Evolutionary conservation across 2,329 filamentous ascomycete genomes (phyloP).

Genomic region (Colletotrichum spaethianum): DNA sequence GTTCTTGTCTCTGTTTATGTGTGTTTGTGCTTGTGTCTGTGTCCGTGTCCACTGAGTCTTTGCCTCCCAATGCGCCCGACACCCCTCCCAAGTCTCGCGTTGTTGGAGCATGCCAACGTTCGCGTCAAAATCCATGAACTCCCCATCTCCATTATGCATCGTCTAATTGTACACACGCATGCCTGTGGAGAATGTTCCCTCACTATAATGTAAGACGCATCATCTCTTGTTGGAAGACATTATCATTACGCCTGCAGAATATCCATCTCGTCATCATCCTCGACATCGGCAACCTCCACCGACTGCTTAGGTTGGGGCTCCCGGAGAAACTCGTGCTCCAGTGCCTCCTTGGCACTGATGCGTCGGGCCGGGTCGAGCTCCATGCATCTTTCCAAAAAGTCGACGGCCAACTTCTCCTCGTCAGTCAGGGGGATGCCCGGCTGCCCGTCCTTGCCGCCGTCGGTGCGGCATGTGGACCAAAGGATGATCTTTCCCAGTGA

Average conservation of each 20-base stretch:
- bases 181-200: not conserved
- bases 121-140: not conserved
- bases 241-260: constrained; percentile 50
- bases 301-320: constrained; percentile 50
- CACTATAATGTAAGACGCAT: not conserved
- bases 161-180: constrained; percentile 12
- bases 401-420: constrained; percentile 81
- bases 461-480: constrained; percentile 89
- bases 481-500: constrained; percentile 93
- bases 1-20: not conserved
- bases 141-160: not conserved
- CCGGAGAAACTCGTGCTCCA: constrained; percentile 79
- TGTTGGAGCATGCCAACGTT: not conserved
- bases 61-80: not conserved
- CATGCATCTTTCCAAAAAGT: constrained; percentile 80
- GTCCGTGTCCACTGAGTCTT: not conserved
- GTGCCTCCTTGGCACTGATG: constrained; percentile 81
- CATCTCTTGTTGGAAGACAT: constrained; percentile 15
- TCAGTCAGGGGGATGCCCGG: constrained; percentile 68
- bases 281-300: constrained; percentile 37
- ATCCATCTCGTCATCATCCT: constrained; percentile 70
- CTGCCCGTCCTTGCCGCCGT: constrained; percentile 63
- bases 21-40: not conserved
- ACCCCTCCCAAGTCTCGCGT: not conserved
- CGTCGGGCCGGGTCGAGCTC: constrained; percentile 82